A percentile compares a stretch with the other conserved stretches of the same genome.
Conservation (phyloP, 176 grass and related monocot genomes). For the Hyparrhenia diplandra region DNA sequence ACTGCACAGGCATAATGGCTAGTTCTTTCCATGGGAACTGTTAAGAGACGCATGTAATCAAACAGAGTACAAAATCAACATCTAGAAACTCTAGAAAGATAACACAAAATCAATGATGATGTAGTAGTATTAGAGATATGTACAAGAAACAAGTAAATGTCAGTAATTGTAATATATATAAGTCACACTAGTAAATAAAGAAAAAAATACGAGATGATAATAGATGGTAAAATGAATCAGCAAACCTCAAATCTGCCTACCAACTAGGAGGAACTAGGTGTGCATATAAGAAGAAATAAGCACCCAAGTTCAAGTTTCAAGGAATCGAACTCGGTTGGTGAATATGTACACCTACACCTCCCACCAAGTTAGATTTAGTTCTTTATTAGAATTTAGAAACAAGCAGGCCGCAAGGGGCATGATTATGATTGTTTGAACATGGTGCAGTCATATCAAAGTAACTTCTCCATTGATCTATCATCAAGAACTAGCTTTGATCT, state of each 20-base stretch:
- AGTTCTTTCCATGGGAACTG: constrained; percentile 93
- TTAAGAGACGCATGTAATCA: constrained; percentile 36
- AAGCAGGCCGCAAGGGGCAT: not conserved
- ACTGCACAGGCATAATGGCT: constrained; percentile 82
- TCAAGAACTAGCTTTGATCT: not conserved
- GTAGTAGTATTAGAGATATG: too few species aligned
- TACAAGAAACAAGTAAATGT: too few species aligned
- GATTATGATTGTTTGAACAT: not conserved
- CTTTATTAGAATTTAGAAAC: not conserved
- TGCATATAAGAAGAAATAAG: not conserved
- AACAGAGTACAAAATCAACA: constrained; percentile 11
- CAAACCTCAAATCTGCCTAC: not conserved
- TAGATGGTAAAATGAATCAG: not conserved
- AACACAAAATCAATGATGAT: not conserved
- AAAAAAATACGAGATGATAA: not conserved
- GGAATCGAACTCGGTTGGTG: not conserved
- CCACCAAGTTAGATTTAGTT: not conserved
- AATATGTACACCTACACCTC: not conserved
- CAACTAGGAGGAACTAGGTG: not conserved
- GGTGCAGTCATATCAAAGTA: not conserved
- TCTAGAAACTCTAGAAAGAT: constrained; percentile 13
- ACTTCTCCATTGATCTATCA: not conserved
- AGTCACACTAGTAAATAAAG: not conserved
- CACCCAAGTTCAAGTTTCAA: not conserved
- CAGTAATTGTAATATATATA: not conserved